These are phyloP conservation scores for Lophiostoma macrostomum DNA, from an alignment of 495 filamentous ascomycete genomes.

Conservation along the genomic window DNA sequence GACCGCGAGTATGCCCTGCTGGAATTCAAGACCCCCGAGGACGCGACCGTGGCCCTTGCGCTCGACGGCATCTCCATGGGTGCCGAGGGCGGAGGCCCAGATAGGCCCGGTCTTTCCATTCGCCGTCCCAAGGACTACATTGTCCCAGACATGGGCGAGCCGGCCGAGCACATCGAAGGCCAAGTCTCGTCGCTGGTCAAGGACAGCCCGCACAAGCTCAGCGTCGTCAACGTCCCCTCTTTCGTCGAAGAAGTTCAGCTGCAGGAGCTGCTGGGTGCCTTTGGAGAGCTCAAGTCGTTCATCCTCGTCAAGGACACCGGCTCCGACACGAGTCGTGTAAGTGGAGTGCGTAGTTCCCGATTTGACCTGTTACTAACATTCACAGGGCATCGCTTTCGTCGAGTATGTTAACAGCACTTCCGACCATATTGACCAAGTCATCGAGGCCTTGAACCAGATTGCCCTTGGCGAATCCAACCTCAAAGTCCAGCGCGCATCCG, in stretches of 20 bases:
- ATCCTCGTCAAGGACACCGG: conserved; percentile 81
- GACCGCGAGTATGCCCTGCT: conserved; percentile 77
- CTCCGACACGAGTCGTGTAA: conserved; percentile 84
- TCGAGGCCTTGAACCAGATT: conserved; percentile 90
- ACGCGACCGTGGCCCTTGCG: conserved; percentile 87
- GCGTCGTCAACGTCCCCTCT: conserved; percentile 79
- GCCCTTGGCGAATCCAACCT: conserved; percentile 81
- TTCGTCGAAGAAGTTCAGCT: conserved; percentile 90
- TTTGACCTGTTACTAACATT: conserved; percentile 18
- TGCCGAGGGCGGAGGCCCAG: conserved; percentile 55
- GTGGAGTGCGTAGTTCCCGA: conserved; percentile 38
- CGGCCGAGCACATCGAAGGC: conserved; percentile 71
- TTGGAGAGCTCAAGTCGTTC: conserved; percentile 92
- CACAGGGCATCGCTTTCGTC: conserved; percentile 90
- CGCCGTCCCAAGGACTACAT: conserved; percentile 97
- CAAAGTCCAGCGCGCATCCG: conserved; percentile 82
- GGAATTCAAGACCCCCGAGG: conserved; percentile 83
- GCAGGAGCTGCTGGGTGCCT: conserved; percentile 79
- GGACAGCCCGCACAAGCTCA: conserved; percentile 93
- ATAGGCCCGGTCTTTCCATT: conserved; percentile 67
- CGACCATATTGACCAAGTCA: conserved; percentile 72
- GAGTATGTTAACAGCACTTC: conserved; percentile 90
- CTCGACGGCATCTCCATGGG: conserved; percentile 88
- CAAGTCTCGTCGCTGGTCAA: conserved; percentile 75
- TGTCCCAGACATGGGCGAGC: conserved; percentile 78